phyloP scores from a whole-genome alignment of 139 green algal species.

The Coelastrella sp. region DNA sequence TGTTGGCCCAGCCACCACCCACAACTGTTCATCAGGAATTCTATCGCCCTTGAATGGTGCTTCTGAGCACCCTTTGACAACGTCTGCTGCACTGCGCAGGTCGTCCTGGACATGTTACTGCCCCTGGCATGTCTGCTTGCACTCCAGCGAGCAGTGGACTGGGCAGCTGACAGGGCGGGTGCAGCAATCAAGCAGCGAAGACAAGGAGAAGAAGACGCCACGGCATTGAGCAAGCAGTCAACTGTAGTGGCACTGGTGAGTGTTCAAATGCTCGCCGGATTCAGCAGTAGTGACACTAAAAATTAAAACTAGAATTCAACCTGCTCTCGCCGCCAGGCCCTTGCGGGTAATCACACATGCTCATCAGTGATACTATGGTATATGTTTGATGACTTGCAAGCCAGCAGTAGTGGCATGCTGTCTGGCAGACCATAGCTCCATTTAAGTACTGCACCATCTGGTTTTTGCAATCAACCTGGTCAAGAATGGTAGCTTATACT shows the following conservation, averaged over 20 bases:
- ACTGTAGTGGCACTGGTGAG: not conserved
- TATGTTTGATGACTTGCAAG: too few species aligned
- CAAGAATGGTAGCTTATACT: too few species aligned
- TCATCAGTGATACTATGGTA: too few species aligned
- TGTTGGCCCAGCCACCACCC: not conserved
- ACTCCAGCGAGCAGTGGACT: not conserved
- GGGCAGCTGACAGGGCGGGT: not conserved
- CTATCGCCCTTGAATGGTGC: too few species aligned
- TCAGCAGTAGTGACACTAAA: too few species aligned
- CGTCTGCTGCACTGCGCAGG: not conserved
- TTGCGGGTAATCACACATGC: too few species aligned
- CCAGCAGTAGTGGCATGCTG: too few species aligned
- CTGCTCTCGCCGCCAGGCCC: not conserved
- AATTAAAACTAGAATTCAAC: not conserved
- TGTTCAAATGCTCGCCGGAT: not conserved
- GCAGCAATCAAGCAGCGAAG: not conserved
- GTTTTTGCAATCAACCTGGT: too few species aligned
- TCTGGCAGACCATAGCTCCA: too few species aligned
- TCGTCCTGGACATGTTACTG: slow-evolving; percentile 22
- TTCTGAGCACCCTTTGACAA: not conserved
- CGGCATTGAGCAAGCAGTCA: not conserved
- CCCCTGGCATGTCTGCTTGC: not conserved
- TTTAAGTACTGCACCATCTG: too few species aligned
- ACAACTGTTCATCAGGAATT: not conserved
- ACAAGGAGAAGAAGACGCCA: not conserved